Conservation (phyloP, 2,329 filamentous ascomycete species). For the Coniochaeta prunicola region DNA sequence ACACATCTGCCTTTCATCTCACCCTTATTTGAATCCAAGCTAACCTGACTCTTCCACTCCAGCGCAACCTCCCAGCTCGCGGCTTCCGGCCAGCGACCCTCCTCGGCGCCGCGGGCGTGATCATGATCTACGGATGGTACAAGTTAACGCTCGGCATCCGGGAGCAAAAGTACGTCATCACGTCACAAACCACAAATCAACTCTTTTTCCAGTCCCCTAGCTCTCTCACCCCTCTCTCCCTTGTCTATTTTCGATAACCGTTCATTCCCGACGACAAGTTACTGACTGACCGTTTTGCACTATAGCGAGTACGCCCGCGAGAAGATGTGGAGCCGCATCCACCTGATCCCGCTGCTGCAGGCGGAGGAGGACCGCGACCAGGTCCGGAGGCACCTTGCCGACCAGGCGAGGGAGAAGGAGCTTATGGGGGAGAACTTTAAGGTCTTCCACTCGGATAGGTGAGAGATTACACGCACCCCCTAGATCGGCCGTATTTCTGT, state of each 20-base stretch:
- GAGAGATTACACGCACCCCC: too few species aligned
- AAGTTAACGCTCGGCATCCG: slow-evolving; percentile 73
- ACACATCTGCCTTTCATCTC: background rate
- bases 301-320: slow-evolving; percentile 84
- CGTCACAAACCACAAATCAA: background rate
- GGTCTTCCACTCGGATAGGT: slow-evolving; percentile 87
- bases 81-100: slow-evolving; percentile 82
- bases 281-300: background rate
- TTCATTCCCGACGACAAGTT: too few species aligned
- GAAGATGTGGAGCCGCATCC: slow-evolving; percentile 96
- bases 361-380: slow-evolving; percentile 96
- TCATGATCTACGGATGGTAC: slow-evolving; percentile 91
- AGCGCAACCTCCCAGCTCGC: slow-evolving; percentile 87
- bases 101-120: slow-evolving; percentile 64
- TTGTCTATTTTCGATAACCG: background rate
- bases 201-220: background rate
- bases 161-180: slow-evolving; percentile 73
- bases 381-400: slow-evolving; percentile 77
- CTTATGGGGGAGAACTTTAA: slow-evolving; percentile 76
- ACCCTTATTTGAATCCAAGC: background rate
- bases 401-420: slow-evolving; percentile 85
- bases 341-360: slow-evolving; percentile 88
- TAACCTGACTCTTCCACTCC: slow-evolving; percentile 12
- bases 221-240: slow-evolving; percentile 1
- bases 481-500: too few species aligned